Percentiles rank a stretch among this genome's conserved stretches.
Evolutionary conservation across 2,329 filamentous ascomycete genomes (phyloP).

Genomic region (Thelonectria olida): DNA sequence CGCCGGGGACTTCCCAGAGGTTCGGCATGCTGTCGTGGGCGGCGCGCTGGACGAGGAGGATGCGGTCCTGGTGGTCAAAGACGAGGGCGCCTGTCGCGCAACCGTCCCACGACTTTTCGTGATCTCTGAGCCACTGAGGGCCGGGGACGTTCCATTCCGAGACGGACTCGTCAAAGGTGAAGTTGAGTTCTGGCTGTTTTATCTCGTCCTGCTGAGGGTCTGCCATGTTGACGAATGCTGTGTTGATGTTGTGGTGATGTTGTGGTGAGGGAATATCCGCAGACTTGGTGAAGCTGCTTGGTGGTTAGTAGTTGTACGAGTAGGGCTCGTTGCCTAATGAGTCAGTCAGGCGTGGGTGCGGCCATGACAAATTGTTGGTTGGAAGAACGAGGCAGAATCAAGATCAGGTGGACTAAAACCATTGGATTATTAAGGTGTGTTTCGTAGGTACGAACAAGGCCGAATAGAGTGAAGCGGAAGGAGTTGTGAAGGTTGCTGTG

Average conservation of each 20-base stretch:
- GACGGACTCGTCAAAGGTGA: slow-evolving; percentile 37
- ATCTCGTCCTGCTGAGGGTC: background rate
- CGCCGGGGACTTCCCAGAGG: slow-evolving; percentile 60
- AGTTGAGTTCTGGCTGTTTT: slow-evolving; percentile 18
- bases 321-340: background rate
- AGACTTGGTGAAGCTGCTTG: background rate
- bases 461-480: no score
- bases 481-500: no score
- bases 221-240: slow-evolving; percentile 16
- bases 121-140: slow-evolving; percentile 36
- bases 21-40: slow-evolving; percentile 54
- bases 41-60: slow-evolving; percentile 59
- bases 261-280: slow-evolving; percentile 14
- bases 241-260: background rate
- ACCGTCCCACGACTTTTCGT: slow-evolving; percentile 42
- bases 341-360: background rate
- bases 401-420: background rate
- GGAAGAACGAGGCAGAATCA: background rate
- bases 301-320: background rate
- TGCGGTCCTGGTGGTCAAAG: slow-evolving; percentile 43
- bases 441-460: no score
- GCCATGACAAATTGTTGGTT: background rate
- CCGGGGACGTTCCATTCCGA: slow-evolving; percentile 36
- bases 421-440: no score
- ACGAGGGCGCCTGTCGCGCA: slow-evolving; percentile 47